These are phyloP conservation scores for Aspergillus biplanus DNA, from an alignment of 495 filamentous ascomycete genomes.

Conservation along the genomic window DNA sequence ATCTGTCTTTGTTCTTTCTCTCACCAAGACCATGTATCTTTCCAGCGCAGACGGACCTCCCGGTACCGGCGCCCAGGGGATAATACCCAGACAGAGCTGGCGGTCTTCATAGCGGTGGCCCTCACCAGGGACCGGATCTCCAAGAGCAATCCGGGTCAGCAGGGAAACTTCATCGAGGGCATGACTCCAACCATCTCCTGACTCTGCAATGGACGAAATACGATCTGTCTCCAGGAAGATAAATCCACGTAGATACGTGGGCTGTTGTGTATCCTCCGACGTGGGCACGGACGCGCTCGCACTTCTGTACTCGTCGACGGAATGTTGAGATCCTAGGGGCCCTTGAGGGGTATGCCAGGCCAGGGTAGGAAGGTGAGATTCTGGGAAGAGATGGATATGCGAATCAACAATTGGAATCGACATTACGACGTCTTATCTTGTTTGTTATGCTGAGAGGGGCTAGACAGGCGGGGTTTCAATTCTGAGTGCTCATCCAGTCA, in stretches of 20 bases:
- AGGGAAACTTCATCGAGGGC: constrained; percentile 74
- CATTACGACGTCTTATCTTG: constrained; percentile 19
- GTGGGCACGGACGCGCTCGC: constrained; percentile 29
- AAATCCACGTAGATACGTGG: constrained; percentile 60
- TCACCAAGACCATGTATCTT: constrained; percentile 54
- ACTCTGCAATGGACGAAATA: constrained; percentile 54
- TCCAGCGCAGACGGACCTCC: constrained; percentile 54
- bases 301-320: constrained; percentile 59
- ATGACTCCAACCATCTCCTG: constrained; percentile 51
- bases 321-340: constrained; percentile 63
- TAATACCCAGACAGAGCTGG: constrained; percentile 62
- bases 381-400: constrained; percentile 84
- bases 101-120: constrained; percentile 57
- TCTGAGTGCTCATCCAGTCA: too few species aligned
- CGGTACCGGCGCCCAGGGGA: constrained; percentile 82
- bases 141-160: constrained; percentile 64
- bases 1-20: constrained; percentile 30
- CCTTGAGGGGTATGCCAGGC: constrained; percentile 62
- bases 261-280: constrained; percentile 7
- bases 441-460: too few species aligned
- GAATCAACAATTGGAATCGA: constrained; percentile 68
- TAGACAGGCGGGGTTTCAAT: too few species aligned
- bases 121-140: constrained; percentile 58
- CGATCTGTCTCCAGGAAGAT: constrained; percentile 84
- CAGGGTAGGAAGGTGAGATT: constrained; percentile 62